Evolutionary conservation across 352 stramenopile genomes (phyloP), one percentile per base, ranked within the genome.

Genomic region (Elongisporangium prolatum): DNA sequence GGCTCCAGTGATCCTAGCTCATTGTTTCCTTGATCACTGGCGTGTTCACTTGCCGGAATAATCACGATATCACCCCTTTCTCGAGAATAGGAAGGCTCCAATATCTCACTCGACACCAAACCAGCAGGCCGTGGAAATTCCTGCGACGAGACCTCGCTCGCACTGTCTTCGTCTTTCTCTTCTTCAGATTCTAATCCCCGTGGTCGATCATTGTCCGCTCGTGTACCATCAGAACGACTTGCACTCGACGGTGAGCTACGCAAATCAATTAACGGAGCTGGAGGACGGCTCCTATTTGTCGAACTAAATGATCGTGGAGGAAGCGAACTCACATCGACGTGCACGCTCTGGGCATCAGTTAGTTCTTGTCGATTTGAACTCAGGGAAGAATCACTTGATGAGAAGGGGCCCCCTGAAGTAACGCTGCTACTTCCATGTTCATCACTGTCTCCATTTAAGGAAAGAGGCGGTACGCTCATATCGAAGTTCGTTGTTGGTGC

Each of bases 91-190:
- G 34, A 44, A 44, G 34, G 34, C 10, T 44, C 34, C 34, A 44
- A 17, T 44, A 44, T 44, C 4, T 44, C 34, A 17, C 34, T 44
- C 17, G 34, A 44, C 34, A 44, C 34, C 34, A 44, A 44, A 44
- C 34, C 34, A 44, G 34, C 34, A 16, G 34, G 17, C 17, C 34
- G 34, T 17, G 34, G 34, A 11, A 44, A 44, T 2, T 44, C 34
- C 11, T 16, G 34, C 11, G 34, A 44, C 10, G 34, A 44, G 34
- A 44, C 11, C 34, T 44, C 34, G 34, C 34, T 44, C 11, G 34
- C 10, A 44, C n/a, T 54, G 16, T 54, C 57, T 22, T 71, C 65
- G 40, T 60, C 50, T 37, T 84, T 71, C 51, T 80, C 57, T n/a
- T 63, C 72, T 54, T 67, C 57, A 34, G 21, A 40, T 48, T 57